These are phyloP conservation scores for Fusarium udum DNA, from an alignment of 2,329 filamentous ascomycete genomes.

Conservation along the genomic window DNA sequence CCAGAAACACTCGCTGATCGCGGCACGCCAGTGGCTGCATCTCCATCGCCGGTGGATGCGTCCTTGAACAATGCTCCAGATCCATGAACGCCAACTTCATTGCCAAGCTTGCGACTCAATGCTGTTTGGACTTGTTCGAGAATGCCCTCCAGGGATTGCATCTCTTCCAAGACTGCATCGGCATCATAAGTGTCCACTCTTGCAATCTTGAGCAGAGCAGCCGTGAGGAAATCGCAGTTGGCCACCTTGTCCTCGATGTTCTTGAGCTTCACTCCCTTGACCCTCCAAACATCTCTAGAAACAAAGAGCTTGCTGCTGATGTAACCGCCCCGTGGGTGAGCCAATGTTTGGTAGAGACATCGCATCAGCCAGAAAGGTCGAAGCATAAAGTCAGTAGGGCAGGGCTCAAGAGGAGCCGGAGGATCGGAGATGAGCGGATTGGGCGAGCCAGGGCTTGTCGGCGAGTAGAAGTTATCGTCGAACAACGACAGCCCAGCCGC, in stretches of 20 bases:
- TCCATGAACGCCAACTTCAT: slow-evolving; percentile 86
- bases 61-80: slow-evolving; percentile 80
- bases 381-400: slow-evolving; percentile 87
- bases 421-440: slow-evolving; percentile 70
- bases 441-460: slow-evolving; percentile 70
- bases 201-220: slow-evolving; percentile 83
- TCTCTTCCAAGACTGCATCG: slow-evolving; percentile 90
- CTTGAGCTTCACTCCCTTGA: slow-evolving; percentile 93
- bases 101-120: slow-evolving; percentile 86
- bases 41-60: slow-evolving; percentile 61
- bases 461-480: slow-evolving; percentile 81
- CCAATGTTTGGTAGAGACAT: slow-evolving; percentile 89
- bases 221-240: slow-evolving; percentile 90
- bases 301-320: slow-evolving; percentile 91
- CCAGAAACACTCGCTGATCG: slow-evolving; percentile 71
- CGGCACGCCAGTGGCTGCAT: slow-evolving; percentile 54
- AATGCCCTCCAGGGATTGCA: slow-evolving; percentile 86
- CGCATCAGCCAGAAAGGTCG: slow-evolving; percentile 98
- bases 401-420: slow-evolving; percentile 86
- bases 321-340: slow-evolving; percentile 91
- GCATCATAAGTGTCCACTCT: slow-evolving; percentile 90
- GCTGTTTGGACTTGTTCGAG: slow-evolving; percentile 84
- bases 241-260: slow-evolving; percentile 92
- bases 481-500: slow-evolving; percentile 80
- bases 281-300: slow-evolving; percentile 90